These are phyloP conservation scores for Allium fistulosum DNA, from an alignment of 106 monocot species.

Conservation along the genomic window DNA sequence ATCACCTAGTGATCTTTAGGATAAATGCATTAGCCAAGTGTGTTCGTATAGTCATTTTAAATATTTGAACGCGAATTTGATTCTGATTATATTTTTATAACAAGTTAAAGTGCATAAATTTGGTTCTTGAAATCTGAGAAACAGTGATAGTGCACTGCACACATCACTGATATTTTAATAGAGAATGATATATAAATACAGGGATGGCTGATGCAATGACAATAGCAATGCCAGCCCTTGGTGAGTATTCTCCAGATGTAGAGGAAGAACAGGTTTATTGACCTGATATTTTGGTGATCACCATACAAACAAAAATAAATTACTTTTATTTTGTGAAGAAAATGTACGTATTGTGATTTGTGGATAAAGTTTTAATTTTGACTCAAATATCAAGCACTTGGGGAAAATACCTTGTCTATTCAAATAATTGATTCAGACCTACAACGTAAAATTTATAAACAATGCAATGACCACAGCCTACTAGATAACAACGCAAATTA, in stretches of 20 bases:
- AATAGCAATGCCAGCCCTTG: conserved; percentile 46
- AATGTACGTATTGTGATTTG: neutral
- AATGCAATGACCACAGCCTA: conserved; percentile 85
- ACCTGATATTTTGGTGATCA: conserved; percentile 30
- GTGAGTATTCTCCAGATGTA: conserved; percentile 87
- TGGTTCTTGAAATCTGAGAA: no score
- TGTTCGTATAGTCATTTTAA: no score
- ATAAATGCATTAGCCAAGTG: no score
- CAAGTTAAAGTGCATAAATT: no score
- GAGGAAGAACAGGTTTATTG: conserved; percentile 88
- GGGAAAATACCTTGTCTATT: conserved; percentile 77
- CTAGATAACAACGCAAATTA: conserved; percentile 1
- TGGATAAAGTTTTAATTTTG: no score
- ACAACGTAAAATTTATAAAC: conserved; percentile 98
- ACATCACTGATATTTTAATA: no score
- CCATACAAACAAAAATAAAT: neutral
- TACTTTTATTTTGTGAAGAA: neutral
- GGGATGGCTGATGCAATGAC: conserved; percentile 55
- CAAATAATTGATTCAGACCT: conserved; percentile 92
- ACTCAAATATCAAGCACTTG: neutral
- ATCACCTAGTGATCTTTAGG: no score
- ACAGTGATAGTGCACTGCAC: no score
- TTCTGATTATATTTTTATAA: no score
- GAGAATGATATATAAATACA: conserved; percentile 32
- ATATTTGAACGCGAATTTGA: no score